A percentile compares a stretch with the other conserved stretches of the same genome.
Conservation (phyloP, 495 filamentous ascomycete genomes). For the Rostrohypoxylon terebratum region DNA sequence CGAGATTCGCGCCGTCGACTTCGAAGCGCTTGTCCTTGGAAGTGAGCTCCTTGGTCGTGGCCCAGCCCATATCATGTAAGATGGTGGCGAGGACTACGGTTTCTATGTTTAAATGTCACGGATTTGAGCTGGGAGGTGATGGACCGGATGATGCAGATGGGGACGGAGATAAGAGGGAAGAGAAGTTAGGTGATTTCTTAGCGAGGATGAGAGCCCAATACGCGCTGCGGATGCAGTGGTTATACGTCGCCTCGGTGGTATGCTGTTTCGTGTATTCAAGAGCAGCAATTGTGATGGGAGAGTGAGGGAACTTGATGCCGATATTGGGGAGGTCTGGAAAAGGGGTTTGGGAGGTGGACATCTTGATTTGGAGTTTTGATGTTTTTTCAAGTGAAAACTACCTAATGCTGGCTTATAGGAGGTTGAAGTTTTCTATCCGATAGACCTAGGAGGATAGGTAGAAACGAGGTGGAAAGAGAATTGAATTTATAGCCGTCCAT, state of each 20-base stretch:
- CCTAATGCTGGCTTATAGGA: background rate
- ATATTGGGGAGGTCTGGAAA: conserved; percentile 29
- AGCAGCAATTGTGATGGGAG: conserved; percentile 47
- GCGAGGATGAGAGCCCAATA: conserved; percentile 58
- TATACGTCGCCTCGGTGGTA: conserved; percentile 53
- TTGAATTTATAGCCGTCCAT: background rate
- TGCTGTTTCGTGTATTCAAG: conserved; percentile 55
- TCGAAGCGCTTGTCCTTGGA: conserved; percentile 66
- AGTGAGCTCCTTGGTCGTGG: conserved; percentile 36
- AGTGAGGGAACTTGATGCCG: conserved; percentile 50
- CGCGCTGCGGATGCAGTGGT: conserved; percentile 63
- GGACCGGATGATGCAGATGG: background rate
- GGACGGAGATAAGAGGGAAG: background rate
- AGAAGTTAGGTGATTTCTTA: conserved; percentile 49
- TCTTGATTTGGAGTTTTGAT: background rate
- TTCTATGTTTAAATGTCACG: conserved; percentile 53
- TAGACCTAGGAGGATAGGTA: background rate
- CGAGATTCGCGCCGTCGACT: conserved; percentile 66
- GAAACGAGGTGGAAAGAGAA: background rate
- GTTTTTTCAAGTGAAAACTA: background rate
- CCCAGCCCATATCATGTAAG: conserved; percentile 68
- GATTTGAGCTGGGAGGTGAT: conserved; percentile 4
- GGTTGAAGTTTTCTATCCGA: background rate
- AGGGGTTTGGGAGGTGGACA: conserved; percentile 14
- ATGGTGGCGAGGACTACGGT: conserved; percentile 58